Evolutionary conservation across 352 stramenopile species (phyloP).

Genomic region (Aphanomyces cochlioides): DNA sequence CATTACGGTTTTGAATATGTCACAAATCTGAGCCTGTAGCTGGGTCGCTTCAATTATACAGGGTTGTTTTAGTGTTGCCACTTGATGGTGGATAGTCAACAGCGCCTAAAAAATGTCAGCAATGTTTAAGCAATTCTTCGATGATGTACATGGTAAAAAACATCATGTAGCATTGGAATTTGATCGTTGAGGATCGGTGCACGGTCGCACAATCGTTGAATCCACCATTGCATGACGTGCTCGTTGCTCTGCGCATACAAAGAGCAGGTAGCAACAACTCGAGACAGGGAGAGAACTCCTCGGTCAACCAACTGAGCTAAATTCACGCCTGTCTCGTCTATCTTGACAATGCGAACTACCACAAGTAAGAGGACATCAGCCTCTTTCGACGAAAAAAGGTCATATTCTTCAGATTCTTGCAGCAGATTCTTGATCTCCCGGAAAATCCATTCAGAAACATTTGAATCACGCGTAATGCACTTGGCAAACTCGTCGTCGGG

Average conservation of each 20-base stretch:
- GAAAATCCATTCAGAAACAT: conserved; percentile 20
- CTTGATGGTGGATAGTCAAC: conserved; percentile 10
- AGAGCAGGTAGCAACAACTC: conserved; percentile 24
- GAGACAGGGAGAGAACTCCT: conserved; percentile 15
- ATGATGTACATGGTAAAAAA: conserved; percentile 20
- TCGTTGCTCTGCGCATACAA: conserved; percentile 26
- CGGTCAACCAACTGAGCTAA: conserved; percentile 14
- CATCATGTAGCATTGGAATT: conserved; percentile 16
- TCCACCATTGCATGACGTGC: conserved; percentile 14
- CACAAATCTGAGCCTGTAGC: conserved; percentile 3
- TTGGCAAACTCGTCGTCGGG: conserved; percentile 6
- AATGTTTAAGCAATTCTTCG: neutral
- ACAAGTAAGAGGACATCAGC: conserved; percentile 14
- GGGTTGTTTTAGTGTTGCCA: neutral
- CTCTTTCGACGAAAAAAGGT: neutral
- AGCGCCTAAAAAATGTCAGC: conserved; percentile 2
- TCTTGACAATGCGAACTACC: conserved; percentile 4
- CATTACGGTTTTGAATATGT: conserved; percentile 15
- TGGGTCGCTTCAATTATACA: conserved; percentile 9
- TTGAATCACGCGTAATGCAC: neutral
- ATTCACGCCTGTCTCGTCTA: neutral
- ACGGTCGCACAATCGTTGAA: conserved; percentile 11
- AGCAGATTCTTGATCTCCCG: conserved; percentile 19
- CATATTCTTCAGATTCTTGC: neutral
- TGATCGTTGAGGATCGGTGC: conserved; percentile 11